Evolutionary conservation across 306 rosid genomes (phyloP), one percentile per base, ranked within the genome.

Genomic region (Datisca glomerata): DNA sequence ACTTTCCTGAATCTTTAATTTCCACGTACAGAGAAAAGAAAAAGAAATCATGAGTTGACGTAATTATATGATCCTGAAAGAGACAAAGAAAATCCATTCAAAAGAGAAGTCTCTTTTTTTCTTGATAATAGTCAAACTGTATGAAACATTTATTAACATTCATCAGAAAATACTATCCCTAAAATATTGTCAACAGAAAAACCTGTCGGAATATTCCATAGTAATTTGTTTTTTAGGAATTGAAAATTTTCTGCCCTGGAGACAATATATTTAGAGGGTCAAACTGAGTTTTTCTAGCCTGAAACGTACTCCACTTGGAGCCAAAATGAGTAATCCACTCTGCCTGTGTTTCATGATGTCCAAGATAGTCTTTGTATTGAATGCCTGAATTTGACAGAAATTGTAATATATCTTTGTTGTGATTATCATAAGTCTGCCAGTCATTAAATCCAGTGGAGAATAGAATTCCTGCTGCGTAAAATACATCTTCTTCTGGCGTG

Each of bases 241-340:
- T n/a, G n/a, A 89, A 83, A 63, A 89, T 73, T 49, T 60, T 53
- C 51, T 89, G 97, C 41, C 95, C 97, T 0, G 95, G 95, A 12
- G 95, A 63, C 47, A 89, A 45, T 48, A 83, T 69, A 38, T 45
- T 54, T 4, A 70, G 67, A 6, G 97, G 97, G 52, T 89, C 97
- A 56, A 63, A 83, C 41, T 19, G 18, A 24, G 3, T 6, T 65
- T 89, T 89, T 64, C 66, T 65, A 4, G 23, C 10, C 11, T 35
- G 19, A 49, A 83, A 80, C 17, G 4, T 5, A 11, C 33, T 17
- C 95, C 86, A 89, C 51, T 89, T 89, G 29, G 53, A 20, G 4
- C 93, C 97, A 65, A 65, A 83, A 5, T 83, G 95, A 18, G 50
- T 2, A 12, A 12, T 21, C 97, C 97, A 83, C 45, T 75, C 61